Conservation (phyloP, 768 basidiomycete genomes). For the Calocera viscosa region DNA sequence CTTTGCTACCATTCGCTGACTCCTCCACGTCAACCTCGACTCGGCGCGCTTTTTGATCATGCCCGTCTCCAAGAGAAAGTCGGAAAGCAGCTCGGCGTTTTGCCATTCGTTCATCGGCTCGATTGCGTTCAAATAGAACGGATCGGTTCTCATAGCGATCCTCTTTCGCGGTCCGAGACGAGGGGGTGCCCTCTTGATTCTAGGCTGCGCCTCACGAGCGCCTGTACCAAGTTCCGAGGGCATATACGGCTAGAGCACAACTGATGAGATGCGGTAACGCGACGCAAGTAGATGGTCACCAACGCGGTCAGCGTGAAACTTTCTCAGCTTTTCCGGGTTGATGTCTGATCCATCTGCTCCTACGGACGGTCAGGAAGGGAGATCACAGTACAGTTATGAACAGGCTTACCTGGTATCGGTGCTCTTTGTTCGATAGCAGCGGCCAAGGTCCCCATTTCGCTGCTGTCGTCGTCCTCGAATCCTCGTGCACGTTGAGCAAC, state of each 20-base stretch:
- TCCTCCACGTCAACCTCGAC: slow-evolving; percentile 64
- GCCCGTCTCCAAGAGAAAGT: slow-evolving; percentile 61
- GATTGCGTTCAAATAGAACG: slow-evolving; percentile 57
- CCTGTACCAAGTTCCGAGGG: slow-evolving; percentile 13
- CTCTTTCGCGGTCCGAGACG: slow-evolving; percentile 46
- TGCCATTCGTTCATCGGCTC: slow-evolving; percentile 60
- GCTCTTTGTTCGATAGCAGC: too few species aligned
- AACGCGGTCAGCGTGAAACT: background rate
- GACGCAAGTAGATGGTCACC: background rate
- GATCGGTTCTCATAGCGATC: slow-evolving; percentile 43
- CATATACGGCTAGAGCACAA: slow-evolving; percentile 1
- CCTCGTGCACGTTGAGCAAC: too few species aligned
- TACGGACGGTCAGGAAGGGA: background rate
- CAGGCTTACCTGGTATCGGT: too few species aligned
- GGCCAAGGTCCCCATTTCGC: too few species aligned
- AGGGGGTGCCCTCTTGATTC: slow-evolving; percentile 24
- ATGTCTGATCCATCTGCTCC: background rate
- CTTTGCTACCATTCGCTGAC: slow-evolving; percentile 66
- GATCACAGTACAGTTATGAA: too few species aligned
- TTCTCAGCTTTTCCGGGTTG: background rate
- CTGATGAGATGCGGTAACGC: background rate
- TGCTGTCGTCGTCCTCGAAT: too few species aligned
- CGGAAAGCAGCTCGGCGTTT: slow-evolving; percentile 46
- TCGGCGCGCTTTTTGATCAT: slow-evolving; percentile 59
- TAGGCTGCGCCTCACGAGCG: background rate